A percentile compares a stretch with the other conserved stretches of the same genome.
Evolutionary conservation across 2,329 filamentous ascomycete genomes (phyloP).

Genomic region (Colletotrichum noveboracense): DNA sequence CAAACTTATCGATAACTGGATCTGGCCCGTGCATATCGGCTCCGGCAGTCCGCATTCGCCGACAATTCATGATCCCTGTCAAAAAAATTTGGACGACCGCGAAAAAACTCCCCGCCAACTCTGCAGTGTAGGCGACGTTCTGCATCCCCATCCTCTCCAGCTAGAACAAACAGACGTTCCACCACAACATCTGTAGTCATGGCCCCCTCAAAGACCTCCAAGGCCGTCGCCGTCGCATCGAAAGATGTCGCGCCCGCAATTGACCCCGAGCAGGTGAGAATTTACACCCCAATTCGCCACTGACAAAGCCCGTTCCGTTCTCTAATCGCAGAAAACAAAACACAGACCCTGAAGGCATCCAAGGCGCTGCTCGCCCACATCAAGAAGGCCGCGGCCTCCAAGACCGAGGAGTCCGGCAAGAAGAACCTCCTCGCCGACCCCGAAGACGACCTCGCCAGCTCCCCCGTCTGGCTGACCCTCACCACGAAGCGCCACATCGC

Average conservation of each 20-base stretch:
- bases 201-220: slow-evolving; percentile 49
- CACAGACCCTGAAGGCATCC: slow-evolving; percentile 65
- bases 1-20: neutral
- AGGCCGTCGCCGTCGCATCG: slow-evolving; percentile 37
- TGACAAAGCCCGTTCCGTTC: neutral
- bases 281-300: neutral
- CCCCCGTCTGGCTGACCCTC: slow-evolving; percentile 66
- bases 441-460: slow-evolving; percentile 49
- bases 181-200: slow-evolving; percentile 30
- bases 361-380: slow-evolving; percentile 68
- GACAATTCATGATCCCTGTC: slow-evolving; percentile 13
- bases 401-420: slow-evolving; percentile 44
- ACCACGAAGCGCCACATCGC: slow-evolving; percentile 70
- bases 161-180: neutral
- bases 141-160: neutral
- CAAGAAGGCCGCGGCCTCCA: slow-evolving; percentile 57
- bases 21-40: slow-evolving; percentile 14
- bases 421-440: slow-evolving; percentile 58
- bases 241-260: slow-evolving; percentile 36
- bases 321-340: slow-evolving; percentile 5
- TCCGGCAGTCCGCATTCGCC: slow-evolving; percentile 16
- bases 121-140: neutral
- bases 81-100: slow-evolving; percentile 22
- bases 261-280: slow-evolving; percentile 46
- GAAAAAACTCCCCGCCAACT: slow-evolving; percentile 19